Evolutionary conservation across 345 rosid genomes (phyloP).

Genomic region (Microthlaspi erraticum): DNA sequence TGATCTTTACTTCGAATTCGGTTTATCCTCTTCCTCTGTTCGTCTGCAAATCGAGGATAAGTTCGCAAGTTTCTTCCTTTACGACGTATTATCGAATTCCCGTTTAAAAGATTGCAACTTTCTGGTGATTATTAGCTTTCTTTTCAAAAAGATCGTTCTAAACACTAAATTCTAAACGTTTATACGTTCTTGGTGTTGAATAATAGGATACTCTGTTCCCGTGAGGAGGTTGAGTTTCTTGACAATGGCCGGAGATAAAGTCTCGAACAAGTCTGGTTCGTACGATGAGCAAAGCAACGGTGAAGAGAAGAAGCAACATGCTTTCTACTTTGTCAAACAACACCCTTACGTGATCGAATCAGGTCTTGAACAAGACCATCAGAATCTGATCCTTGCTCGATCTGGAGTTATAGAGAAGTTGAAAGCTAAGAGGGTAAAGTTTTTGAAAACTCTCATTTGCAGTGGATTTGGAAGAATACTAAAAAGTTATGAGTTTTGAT

Average conservation of each 20-base stretch:
- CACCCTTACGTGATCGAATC: conserved; percentile 57
- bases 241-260: conserved; percentile 56
- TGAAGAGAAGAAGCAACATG: conserved; percentile 57
- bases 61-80: neutral
- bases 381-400: conserved; percentile 51
- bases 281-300: conserved; percentile 49
- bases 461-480: neutral
- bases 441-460: neutral
- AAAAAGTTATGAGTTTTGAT: neutral
- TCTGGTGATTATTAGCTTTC: too few relatives aligned
- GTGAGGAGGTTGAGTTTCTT: conserved; percentile 17
- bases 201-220: conserved; percentile 31
- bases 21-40: neutral
- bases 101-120: neutral
- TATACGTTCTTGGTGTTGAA: neutral
- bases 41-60: too few relatives aligned
- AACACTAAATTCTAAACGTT: neutral
- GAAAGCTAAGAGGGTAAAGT: conserved; percentile 64
- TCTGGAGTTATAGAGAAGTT: conserved; percentile 51
- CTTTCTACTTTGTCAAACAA: conserved; percentile 58
- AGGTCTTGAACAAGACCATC: conserved; percentile 62
- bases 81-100: neutral
- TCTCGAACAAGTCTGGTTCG: conserved; percentile 57
- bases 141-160: neutral
- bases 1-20: too few relatives aligned